Evolutionary conservation across 371 early-diverging fungal species (phyloP), one percentile per base, ranked within the genome.

Genomic region (Mucor lusitanicus): DNA sequence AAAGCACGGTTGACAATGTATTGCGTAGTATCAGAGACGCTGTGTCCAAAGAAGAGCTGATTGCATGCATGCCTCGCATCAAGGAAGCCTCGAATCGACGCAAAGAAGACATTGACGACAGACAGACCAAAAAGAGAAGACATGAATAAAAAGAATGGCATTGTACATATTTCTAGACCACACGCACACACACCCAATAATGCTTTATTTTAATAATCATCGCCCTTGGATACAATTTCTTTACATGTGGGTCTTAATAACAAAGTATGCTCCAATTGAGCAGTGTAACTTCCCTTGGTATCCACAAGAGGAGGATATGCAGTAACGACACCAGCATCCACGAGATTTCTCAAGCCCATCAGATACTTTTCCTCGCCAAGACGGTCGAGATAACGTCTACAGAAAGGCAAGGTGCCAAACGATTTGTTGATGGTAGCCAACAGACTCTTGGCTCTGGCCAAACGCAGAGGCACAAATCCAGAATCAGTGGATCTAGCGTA

Each of bases 211-310:
- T 82, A 80, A 61, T 81, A 83, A 72, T 83, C 83, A 68, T 83
- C 83, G 59, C 83, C 83, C 64, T 80, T 83, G 48, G 83, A 80
- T 9, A 83, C 61, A 67, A 82, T 82, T 79, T 97, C 98, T 81
- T 97, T 97, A 71, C 90, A 85, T 1, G 93, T 96, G 6, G 98
- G 97, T 68, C 93, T 85, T 44, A 99, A 80, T 30, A 97, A 76
- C 27, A 98, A 80, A 3, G 99, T 99, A 78, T 99, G 99, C 75
- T 99, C 99, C 72, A 89, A 98, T 85, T 99, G 99, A 4, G 99
- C 98, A 23, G 99, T 99, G 77, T 90, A 96, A 59, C 91, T 91
- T 9, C 99, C 99, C 77, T 88, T 86, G 57, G 88, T 83, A 78
- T 99, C 99, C 54, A 85, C 84, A 39, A 99, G 84, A 53, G 99